Base-by-base conservation (phyloP, 192 early-diverging fungal species). In the Chytriomyces hyalinus region DNA sequence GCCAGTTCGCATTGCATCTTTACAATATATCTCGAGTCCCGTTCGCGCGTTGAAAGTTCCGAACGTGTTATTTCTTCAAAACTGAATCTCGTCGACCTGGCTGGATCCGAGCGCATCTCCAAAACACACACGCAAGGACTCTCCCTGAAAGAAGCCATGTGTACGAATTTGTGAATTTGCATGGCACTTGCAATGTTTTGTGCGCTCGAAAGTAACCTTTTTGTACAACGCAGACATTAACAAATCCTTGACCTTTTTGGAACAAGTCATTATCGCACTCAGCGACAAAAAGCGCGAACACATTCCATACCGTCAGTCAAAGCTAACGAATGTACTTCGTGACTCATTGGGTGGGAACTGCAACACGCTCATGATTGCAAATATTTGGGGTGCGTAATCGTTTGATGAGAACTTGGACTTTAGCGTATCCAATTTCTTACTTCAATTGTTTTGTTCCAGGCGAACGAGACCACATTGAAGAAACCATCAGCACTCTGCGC, bases 201-300 rank as follows among this genome's bases (percentile, higher is more conserved):
- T 15, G 15, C 48, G 15, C 69, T 47, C 62, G 15, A 20, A 75
- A 20, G 75, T 20, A 46, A 9, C 26, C 5, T 65, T 48, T 22
- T 11, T 49, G n/a, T 2, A 69, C 63, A 22, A 47, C 28, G 11
- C 65, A 87, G 87, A 87, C 69, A 90, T 90, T 76, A 90, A 90
- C 80, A 84, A 86, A 78, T 88, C 86, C 6, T 70, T 90, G 17
- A 90, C 89, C 53, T 90, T 89, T 67, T 69, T 90, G 28, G 89
- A 90, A 73, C 89, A 90, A 69, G 89, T 90, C 22, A 88, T 90
- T 60, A 87, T 90, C n/a, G 89, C 89, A 6, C 79, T 91, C 17
- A 77, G 83, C 24, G 89, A 91, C 78, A 90, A 88, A 77, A 90
- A 86, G 78, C 83, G 86, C 61, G 88, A 88, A 10, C 89, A 90